Evolutionary conservation across 2,329 filamentous ascomycete genomes (phyloP), one percentile per base, ranked within the genome.

Genomic region (Gliomastix tumulicola): DNA sequence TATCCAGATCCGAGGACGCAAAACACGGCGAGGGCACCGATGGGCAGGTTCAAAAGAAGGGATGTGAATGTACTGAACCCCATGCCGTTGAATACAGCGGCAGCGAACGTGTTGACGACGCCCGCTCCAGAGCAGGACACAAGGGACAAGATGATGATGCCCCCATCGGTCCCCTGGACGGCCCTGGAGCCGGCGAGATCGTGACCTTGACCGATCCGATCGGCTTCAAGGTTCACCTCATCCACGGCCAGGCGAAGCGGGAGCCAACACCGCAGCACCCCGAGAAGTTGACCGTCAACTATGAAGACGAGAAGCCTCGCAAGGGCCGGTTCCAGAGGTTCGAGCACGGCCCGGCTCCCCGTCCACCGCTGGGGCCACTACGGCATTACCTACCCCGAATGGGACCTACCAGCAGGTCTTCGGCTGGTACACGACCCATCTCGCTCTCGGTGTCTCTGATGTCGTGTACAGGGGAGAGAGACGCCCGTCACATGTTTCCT

Each of bases 71-170:
- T 45, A 13, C 49, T 49, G 35, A 61, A 60, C 2, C 57, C 56
- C 49, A 62, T 59, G 18, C 49, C 49, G 20, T 55, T 54, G 38
- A 62, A 49, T 4, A 57, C 53, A 5, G 59, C 51, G 10, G 55
- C 48, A 4, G 52, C 51, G 35, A 57, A 59, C 3, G 49, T 49
- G 12, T 47, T 50, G 9, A 57, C 42, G 3, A 49, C 51, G 12
- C 50, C 53, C 3, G 53, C 52, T 13, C 52, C 53, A 2, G 55
- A 53, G 27, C 48, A 51, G 3, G 50, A 54, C 8, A 53, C 44
- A 5, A 53, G 46, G 9, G 54, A 50, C 32, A 59, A 44, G 4
- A 53, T 25, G 15, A 50, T 42, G 37, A 56, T 50, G 9, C 46
- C 48, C 49, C 53, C n/a, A n/a, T n/a, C n/a, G n/a, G n/a, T n/a